Conservation (phyloP, 495 filamentous ascomycete species). For the Aspergillus bertholletiae region DNA sequence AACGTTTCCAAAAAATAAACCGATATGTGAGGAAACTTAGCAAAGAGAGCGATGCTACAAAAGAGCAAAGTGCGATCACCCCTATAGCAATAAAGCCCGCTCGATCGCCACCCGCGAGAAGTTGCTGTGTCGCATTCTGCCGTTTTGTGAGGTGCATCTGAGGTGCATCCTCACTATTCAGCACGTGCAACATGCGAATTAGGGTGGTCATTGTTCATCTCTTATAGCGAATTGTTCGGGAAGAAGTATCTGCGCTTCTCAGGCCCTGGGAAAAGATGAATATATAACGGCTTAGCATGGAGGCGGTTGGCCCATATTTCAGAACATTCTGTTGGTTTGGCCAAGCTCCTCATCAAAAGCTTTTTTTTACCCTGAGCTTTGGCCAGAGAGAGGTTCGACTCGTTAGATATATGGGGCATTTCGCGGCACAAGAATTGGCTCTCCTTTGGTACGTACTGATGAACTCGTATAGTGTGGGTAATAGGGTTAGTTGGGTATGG, state of each 20-base stretch:
- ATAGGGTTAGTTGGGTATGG: not conserved
- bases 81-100: constrained; percentile 54
- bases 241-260: not conserved
- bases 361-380: not conserved
- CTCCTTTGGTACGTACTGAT: not conserved
- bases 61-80: constrained; percentile 52
- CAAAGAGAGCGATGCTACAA: constrained; percentile 49
- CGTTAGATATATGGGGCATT: constrained; percentile 2
- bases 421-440: not conserved
- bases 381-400: not conserved
- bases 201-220: constrained; percentile 1
- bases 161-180: not conserved
- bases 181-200: not conserved
- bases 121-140: not conserved
- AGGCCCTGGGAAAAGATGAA: not conserved
- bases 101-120: constrained; percentile 17
- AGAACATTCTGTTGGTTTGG: not conserved
- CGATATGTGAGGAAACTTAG: constrained; percentile 55
- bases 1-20: constrained; percentile 52
- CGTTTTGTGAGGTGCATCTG: not conserved
- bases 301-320: constrained; percentile 1
- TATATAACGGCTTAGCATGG: not conserved
- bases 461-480: not conserved
- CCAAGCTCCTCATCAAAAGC: not conserved
- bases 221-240: not conserved